phyloP scores from a whole-genome alignment of 805 yeast species.

The Metschnikowia lachancei region DNA sequence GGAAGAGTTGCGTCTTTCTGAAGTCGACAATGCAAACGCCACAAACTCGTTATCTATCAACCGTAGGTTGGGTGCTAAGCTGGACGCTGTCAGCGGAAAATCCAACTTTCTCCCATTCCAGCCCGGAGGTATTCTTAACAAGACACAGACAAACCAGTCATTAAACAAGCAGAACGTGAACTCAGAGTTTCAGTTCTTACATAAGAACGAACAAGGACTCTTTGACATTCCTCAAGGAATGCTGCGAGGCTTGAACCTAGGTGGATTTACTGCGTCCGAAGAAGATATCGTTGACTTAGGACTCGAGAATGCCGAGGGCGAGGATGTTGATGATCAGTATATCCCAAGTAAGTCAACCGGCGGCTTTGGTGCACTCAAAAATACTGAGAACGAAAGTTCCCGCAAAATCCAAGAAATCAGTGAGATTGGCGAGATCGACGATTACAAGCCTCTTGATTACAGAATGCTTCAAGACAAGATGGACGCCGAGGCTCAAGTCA shows the following conservation, averaged over 20 bases:
- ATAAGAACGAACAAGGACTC: constrained; percentile 68
- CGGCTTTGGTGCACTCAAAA: neutral
- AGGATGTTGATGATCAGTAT: constrained; percentile 1
- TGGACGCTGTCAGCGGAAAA: constrained; percentile 64
- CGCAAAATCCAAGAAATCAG: constrained; percentile 7
- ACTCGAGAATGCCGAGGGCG: constrained; percentile 9
- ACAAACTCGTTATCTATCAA: constrained; percentile 70
- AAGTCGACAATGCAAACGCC: constrained; percentile 56
- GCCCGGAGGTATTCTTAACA: constrained; percentile 72
- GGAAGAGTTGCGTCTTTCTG: constrained; percentile 48
- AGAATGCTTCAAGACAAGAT: constrained; percentile 23
- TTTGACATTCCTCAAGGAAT: constrained; percentile 84
- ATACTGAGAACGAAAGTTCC: neutral
- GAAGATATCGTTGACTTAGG: constrained; percentile 10
- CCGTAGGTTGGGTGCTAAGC: constrained; percentile 61
- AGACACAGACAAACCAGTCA: constrained; percentile 18
- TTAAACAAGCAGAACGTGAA: constrained; percentile 15
- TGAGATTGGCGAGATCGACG: constrained; percentile 44
- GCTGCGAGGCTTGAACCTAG: constrained; percentile 58
- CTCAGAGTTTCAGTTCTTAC: constrained; percentile 39
- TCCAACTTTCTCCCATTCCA: constrained; percentile 80
- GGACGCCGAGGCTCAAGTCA: constrained; percentile 28
- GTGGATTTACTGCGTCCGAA: constrained; percentile 2
- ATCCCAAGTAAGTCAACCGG: neutral
- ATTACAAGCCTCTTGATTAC: constrained; percentile 38